Evolutionary conservation across 495 filamentous ascomycete genomes (phyloP).

Genomic region (Penicillium fimorum): DNA sequence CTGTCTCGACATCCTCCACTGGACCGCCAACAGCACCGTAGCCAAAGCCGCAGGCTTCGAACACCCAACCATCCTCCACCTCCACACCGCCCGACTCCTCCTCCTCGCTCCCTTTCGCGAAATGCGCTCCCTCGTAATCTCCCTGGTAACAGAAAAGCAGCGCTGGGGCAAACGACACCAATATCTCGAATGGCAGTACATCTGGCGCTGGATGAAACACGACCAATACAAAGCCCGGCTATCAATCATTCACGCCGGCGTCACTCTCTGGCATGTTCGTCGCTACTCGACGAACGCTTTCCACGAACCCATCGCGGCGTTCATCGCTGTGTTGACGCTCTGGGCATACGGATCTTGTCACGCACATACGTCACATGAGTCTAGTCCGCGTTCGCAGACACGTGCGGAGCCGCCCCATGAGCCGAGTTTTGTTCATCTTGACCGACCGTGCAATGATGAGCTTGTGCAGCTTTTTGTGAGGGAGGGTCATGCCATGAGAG

Average conservation of each 20-base stretch:
- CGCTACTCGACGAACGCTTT: conserved; percentile 49
- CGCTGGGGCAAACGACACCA: conserved; percentile 36
- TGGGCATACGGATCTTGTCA: conserved; percentile 52
- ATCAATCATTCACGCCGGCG: conserved; percentile 53
- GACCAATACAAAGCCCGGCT: conserved; percentile 56
- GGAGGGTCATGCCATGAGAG: conserved; percentile 47
- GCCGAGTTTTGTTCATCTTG: conserved; percentile 47
- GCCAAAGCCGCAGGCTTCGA: conserved; percentile 47
- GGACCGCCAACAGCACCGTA: conserved; percentile 50
- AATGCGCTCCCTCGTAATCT: conserved; percentile 37
- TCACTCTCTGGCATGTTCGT: conserved; percentile 49
- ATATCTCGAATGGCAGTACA: conserved; percentile 41
- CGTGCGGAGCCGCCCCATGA: conserved; percentile 14
- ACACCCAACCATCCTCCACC: conserved; percentile 51
- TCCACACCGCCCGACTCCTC: conserved; percentile 49
- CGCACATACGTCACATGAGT: conserved; percentile 13
- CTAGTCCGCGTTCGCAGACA: conserved; percentile 10
- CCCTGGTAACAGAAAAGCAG: conserved; percentile 30
- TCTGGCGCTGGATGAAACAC: conserved; percentile 50
- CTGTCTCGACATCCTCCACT: conserved; percentile 55
- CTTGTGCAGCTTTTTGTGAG: conserved; percentile 53
- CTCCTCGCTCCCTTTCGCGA: conserved; percentile 42
- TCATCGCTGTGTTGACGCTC: conserved; percentile 48
- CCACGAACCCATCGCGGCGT: conserved; percentile 49
- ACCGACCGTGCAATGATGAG: conserved; percentile 54